Conservation (phyloP, 1,284 basidiomycete species). For the Microbotryomycetes sp. region DNA sequence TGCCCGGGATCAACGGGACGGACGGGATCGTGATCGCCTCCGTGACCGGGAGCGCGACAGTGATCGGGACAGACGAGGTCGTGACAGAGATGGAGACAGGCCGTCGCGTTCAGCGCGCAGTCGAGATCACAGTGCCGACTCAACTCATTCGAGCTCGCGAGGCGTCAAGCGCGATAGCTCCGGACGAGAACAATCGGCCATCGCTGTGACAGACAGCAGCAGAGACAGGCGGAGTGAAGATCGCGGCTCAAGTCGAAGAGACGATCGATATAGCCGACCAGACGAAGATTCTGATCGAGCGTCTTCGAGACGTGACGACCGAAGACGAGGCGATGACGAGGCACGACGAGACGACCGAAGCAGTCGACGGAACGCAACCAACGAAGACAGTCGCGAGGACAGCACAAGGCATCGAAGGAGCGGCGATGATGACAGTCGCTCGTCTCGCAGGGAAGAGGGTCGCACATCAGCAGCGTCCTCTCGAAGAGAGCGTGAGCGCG, state of each 20-base stretch:
- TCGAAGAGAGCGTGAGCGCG: slow-evolving; percentile 36
- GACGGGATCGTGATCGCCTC: slow-evolving; percentile 17
- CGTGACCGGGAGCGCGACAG: slow-evolving; percentile 5
- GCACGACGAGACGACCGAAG: background rate
- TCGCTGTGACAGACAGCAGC: background rate
- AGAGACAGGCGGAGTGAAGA: no score
- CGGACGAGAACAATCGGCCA: background rate
- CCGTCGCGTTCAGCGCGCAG: slow-evolving; percentile 5
- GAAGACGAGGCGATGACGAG: background rate
- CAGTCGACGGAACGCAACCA: background rate
- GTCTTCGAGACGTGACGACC: background rate
- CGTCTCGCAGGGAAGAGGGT: background rate
- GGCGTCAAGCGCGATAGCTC: background rate
- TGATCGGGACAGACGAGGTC: background rate
- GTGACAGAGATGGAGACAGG: background rate
- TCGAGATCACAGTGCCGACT: background rate
- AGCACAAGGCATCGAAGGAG: no score
- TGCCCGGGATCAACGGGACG: slow-evolving; percentile 44
- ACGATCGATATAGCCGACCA: background rate
- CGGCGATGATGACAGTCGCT: background rate
- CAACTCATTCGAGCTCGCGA: background rate
- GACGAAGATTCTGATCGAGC: background rate
- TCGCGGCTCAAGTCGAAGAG: no score
- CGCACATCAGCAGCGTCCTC: slow-evolving; percentile 1
- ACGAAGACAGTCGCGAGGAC: background rate